A percentile compares a stretch with the other conserved stretches of the same genome.
Evolutionary conservation across 2,329 filamentous ascomycete genomes (phyloP).

Genomic region (Dactylellina sp.): DNA sequence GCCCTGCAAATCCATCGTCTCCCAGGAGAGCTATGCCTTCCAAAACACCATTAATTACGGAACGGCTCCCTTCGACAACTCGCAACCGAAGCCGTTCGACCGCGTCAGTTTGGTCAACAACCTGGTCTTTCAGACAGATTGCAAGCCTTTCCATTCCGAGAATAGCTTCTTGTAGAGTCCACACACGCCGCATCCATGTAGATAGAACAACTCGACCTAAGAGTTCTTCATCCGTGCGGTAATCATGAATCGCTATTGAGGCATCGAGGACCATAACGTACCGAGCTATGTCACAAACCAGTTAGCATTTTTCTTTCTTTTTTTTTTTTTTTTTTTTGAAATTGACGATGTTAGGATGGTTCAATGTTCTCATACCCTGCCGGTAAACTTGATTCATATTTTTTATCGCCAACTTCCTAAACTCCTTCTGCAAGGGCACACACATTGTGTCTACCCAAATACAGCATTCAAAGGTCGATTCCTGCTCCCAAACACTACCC

Average conservation of each 20-base stretch:
- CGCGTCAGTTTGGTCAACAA: slow-evolving; percentile 42
- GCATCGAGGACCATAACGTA: slow-evolving; percentile 52
- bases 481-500: slow-evolving; percentile 36
- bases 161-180: slow-evolving; percentile 59
- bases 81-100: slow-evolving; percentile 36
- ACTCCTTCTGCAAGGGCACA: slow-evolving; percentile 53
- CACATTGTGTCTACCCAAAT: slow-evolving; percentile 58
- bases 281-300: slow-evolving; percentile 23
- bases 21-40: slow-evolving; percentile 26
- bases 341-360: not conserved
- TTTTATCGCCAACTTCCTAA: slow-evolving; percentile 57
- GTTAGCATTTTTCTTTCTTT: slow-evolving; percentile 32
- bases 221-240: slow-evolving; percentile 48
- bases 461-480: slow-evolving; percentile 24
- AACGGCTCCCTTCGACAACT: slow-evolving; percentile 17
- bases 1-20: slow-evolving; percentile 36
- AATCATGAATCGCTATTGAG: slow-evolving; percentile 40
- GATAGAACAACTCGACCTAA: slow-evolving; percentile 52
- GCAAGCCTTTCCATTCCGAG: slow-evolving; percentile 47
- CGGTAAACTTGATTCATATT: slow-evolving; percentile 57
- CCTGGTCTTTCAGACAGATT: slow-evolving; percentile 37
- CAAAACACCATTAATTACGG: slow-evolving; percentile 18
- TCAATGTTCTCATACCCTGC: slow-evolving; percentile 13
- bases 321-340: no score
- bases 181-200: slow-evolving; percentile 58